Evolutionary conservation across 1,284 basidiomycete genomes (phyloP), one percentile per base, ranked within the genome.

Genomic region (Anthracocystis walkeri): DNA sequence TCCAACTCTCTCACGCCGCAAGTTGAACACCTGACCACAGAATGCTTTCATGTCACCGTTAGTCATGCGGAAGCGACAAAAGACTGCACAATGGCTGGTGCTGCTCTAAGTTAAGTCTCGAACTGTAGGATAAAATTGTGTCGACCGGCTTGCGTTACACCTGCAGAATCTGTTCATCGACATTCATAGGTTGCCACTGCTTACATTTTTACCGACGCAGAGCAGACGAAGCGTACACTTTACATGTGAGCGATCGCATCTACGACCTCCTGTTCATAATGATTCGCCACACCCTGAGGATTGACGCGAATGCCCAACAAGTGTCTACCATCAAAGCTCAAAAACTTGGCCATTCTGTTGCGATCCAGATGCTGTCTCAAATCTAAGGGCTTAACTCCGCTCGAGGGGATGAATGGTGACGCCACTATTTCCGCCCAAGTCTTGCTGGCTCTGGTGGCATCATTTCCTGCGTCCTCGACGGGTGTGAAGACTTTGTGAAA

Each of bases 401-500:
- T n/a, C 7, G 31, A 41, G 0, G 33, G 45, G 3, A 56, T 12
- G 18, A 59, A 55, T 2, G 54, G 51, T 0, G 57, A 53, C 7
- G 20, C 10, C 2, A 59, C 44, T 10, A 65, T 59, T 10, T 65
- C 64, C n/a, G 42, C 29, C 57, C 57, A 65, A 29, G 52, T 51
- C 31, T 46, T 58, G 20, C 16, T 56, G 5, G 7, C 33, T 7
- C 1, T 40, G 4, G 27, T 38, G 0, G 33, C 27, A 14, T 46
- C 10, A 7, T 14, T 8, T 18, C 46, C 5, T 5, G 8, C 16
- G 4, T 25, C 14, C 7, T 60, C 12, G 0, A 54, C 12, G 1
- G 65, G 58, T 3, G 44, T 62, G 16, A 62, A 68, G 8, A 40
- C 21, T 14, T 33, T 31, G n/a, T 68, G 59, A 14, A 68, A 68